Conservation (phyloP, 2,329 filamentous ascomycete genomes). For the Tolypocladium tropicale region DNA sequence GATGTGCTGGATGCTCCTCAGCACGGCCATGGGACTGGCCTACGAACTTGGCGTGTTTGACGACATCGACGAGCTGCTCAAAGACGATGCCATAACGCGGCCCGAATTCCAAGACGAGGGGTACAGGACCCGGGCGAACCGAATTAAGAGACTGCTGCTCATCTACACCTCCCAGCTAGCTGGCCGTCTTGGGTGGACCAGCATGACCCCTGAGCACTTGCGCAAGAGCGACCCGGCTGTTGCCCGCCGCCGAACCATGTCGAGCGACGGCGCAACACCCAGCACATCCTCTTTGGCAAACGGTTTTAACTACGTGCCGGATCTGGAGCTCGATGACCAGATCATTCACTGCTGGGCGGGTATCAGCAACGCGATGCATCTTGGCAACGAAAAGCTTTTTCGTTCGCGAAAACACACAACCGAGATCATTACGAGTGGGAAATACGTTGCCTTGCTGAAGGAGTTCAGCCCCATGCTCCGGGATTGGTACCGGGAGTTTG, state of each 20-base stretch:
- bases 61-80: conserved; percentile 63
- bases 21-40: conserved; percentile 78
- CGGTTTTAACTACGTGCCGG: conserved; percentile 55
- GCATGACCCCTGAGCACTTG: conserved; percentile 71
- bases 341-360: conserved; percentile 86
- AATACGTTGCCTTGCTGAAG: conserved; percentile 71
- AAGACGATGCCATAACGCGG: conserved; percentile 46
- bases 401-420: conserved; percentile 79
- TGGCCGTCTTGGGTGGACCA: conserved; percentile 82
- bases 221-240: conserved; percentile 48
- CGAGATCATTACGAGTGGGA: conserved; percentile 75
- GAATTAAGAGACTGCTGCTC: conserved; percentile 76
- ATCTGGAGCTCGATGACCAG: conserved; percentile 56
- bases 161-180: conserved; percentile 93
- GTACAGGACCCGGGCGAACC: conserved; percentile 66
- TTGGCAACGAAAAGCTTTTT: conserved; percentile 82
- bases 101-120: conserved; percentile 64
- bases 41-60: conserved; percentile 97
- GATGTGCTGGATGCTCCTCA: conserved; percentile 97
- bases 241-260: conserved; percentile 36
- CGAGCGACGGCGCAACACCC: conserved; percentile 48
- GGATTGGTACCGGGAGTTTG: conserved; percentile 74
- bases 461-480: conserved; percentile 70
- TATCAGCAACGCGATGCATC: conserved; percentile 85
- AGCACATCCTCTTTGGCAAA: conserved; percentile 49